Percentiles rank a stretch among this genome's conserved stretches.
Conservation (phyloP, 805 yeast genomes). For the Sugiyamaella smithiae region DNA sequence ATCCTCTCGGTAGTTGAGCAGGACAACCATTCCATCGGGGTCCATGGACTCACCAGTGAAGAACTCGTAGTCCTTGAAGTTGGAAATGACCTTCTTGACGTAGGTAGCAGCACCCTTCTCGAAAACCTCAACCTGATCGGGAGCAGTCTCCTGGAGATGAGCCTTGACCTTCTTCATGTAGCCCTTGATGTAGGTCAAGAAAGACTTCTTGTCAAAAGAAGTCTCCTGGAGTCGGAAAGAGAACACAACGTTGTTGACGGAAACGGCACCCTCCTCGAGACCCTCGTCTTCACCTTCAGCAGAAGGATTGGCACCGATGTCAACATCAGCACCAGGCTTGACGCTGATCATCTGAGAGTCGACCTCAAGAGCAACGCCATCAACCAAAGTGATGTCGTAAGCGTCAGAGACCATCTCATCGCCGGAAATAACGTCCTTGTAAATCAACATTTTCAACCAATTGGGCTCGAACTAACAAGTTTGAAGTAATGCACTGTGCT, state of each 20-base stretch:
- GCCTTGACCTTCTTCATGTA: slow-evolving; percentile 98
- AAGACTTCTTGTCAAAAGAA: slow-evolving; percentile 95
- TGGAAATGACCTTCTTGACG: slow-evolving; percentile 92
- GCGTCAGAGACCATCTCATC: slow-evolving; percentile 96
- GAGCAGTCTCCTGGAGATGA: slow-evolving; percentile 80
- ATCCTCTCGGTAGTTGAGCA: slow-evolving; percentile 99
- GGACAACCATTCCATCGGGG: slow-evolving; percentile 98
- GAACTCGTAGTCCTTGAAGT: slow-evolving; percentile 99
- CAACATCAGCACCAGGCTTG: slow-evolving; percentile 82
- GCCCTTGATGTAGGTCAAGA: slow-evolving; percentile 94
- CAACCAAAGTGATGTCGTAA: slow-evolving; percentile 84
- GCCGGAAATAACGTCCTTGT: slow-evolving; percentile 78
- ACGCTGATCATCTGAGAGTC: slow-evolving; percentile 91
- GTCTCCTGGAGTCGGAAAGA: slow-evolving; percentile 98
- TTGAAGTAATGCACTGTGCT: neutral
- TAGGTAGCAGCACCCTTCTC: slow-evolving; percentile 97
- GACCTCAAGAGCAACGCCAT: slow-evolving; percentile 92
- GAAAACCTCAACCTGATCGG: slow-evolving; percentile 81
- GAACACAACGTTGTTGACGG: slow-evolving; percentile 97
- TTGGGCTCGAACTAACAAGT: neutral
- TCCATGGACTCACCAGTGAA: slow-evolving; percentile 99
- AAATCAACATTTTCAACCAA: slow-evolving; percentile 35
- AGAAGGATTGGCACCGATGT: slow-evolving; percentile 99
- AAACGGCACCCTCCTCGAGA: slow-evolving; percentile 80
- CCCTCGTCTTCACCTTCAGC: slow-evolving; percentile 91